Evolutionary conservation across 2,329 filamentous ascomycete species (phyloP), one percentile per base, ranked within the genome.

Genomic region (Venturia asperata): DNA sequence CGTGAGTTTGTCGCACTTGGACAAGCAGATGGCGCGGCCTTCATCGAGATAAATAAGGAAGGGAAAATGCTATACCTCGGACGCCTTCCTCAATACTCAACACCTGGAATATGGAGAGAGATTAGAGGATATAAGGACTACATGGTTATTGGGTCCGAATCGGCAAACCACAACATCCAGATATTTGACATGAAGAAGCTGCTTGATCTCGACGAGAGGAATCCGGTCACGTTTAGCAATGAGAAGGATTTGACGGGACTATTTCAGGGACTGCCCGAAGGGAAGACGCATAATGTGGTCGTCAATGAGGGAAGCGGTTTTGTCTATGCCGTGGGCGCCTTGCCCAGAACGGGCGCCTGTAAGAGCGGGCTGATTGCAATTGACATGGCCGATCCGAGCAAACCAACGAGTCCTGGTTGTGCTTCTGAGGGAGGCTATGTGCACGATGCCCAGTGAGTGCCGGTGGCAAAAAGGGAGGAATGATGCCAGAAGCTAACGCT

Each of bases 111-210:
- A 45, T 84, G 82, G 82, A 77, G 81, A 61, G 82, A 84, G 72
- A 84, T 84, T 66, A 74, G 78, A 24, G 74, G 71, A 5, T 76
- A 77, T 67, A 77, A 74, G 67, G 66, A 79, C 68, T 75, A 76
- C 66, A 74, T 78, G 71, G 73, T 79, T 66, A 78, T 80, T 63
- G 78, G 78, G 61, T 64, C 70, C 15, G 79, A 81, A 68, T 80
- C 81, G 39, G 68, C 70, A 56, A 72, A 77, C 68, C 84, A 87
- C 72, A 81, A 82, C 45, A 80, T 87, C 58, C 85, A 87, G 73
- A 80, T 87, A 73, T 87, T 87, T 70, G 85, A 87, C 73, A 80
- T 86, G 81, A 80, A 77, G 69, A 85, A 80, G 65, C 67, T 70
- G 41, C 61, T 47, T 34, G 65, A 56, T 39, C 64, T 39, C 66